Base-by-base conservation (phyloP, 2,329 filamentous ascomycete species). In the Calonectria fujianensis region DNA sequence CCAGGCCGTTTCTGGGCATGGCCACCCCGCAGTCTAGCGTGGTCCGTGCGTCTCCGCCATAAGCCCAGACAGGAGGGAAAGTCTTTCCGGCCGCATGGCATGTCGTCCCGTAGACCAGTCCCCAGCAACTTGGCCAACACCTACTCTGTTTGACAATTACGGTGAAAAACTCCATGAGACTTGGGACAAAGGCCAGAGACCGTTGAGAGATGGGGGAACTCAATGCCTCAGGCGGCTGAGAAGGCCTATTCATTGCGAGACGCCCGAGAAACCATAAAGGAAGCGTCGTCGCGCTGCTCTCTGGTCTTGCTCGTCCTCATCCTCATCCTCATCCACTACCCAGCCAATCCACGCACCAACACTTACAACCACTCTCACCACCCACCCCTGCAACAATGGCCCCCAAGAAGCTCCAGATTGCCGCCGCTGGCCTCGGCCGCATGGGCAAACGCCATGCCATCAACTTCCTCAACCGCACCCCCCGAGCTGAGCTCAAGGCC, bases 391-490 rank as follows among this genome's bases (percentile, higher is more conserved):
- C 35, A 66, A 54, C 48, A 71, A 73, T 73, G 66, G 66, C 71
- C 66, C 75, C 82, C 29, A 70, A 73, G 63, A 85, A 83, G 75
- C 81, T 88, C 70, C 83, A 86, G 76, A 82, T 90, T 75, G 88
- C 84, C 69, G 86, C 87, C 66, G 87, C 87, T 50, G 88, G 89
- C 61, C 87, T 90, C 64, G 88, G 89, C 39, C 87, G 89, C 76
- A 90, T 90, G 87, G 89, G 88, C 63, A 85, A 87, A 73, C 85
- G 88, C n/a, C 88, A 90, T 82, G 89, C 87, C 68, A 80, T 87
- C 61, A 89, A 88, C 76, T 86, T 89, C 72, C 82, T 89, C 64
- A 81, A 87, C 71, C 83, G 84, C 35, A 86, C 86, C 9, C 87
- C 88, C 32, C 85, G 87, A 52, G 88, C 88, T 52, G 81, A 88